Percentiles rank a stretch among this genome's conserved stretches.
Conservation (phyloP, 2,329 filamentous ascomycete species). For the Exophiala spinifera region DNA sequence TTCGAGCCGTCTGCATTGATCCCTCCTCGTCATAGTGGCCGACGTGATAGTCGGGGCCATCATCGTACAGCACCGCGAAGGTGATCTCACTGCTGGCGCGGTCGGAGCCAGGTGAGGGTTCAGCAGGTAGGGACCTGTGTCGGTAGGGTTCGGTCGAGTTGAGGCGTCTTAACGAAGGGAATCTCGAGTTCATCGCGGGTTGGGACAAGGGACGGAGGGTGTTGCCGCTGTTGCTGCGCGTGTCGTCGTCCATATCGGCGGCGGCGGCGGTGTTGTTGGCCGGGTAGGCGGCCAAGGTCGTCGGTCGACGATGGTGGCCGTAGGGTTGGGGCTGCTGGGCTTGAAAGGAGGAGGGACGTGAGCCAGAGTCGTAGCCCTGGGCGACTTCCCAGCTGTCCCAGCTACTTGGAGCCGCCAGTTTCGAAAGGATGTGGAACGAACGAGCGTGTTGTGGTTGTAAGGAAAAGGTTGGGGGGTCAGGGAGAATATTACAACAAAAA, state of each 20-base stretch:
- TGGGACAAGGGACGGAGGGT: slow-evolving; percentile 27
- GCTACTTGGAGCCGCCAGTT: slow-evolving; percentile 20
- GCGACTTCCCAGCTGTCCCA: slow-evolving; percentile 30
- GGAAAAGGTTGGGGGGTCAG: slow-evolving; percentile 4
- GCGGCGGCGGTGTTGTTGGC: slow-evolving; percentile 4
- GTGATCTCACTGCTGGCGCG: slow-evolving; percentile 29
- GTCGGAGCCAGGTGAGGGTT: slow-evolving; percentile 27
- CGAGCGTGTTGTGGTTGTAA: slow-evolving; percentile 12
- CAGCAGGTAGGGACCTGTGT: slow-evolving; percentile 28
- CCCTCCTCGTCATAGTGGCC: slow-evolving; percentile 28
- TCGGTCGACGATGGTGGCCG: slow-evolving; percentile 9
- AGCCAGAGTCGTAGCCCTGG: slow-evolving; percentile 25
- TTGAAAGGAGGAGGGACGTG: slow-evolving; percentile 13
- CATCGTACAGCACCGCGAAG: slow-evolving; percentile 30
- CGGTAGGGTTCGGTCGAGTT: slow-evolving; percentile 29
- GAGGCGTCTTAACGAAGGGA: slow-evolving; percentile 29
- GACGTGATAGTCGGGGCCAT: slow-evolving; percentile 30
- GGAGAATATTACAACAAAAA: slow-evolving; percentile 18
- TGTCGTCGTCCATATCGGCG: slow-evolving; percentile 26
- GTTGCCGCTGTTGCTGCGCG: slow-evolving; percentile 20
- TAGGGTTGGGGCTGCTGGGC: background rate
- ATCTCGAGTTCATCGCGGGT: slow-evolving; percentile 28
- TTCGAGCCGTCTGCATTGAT: slow-evolving; percentile 21
- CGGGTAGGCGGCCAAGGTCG: slow-evolving; percentile 1
- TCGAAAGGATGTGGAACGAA: slow-evolving; percentile 11